These are phyloP conservation scores for Saccharomyces pastorianus DNA, from an alignment of 1,139 yeast genomes.

Conservation along the genomic window DNA sequence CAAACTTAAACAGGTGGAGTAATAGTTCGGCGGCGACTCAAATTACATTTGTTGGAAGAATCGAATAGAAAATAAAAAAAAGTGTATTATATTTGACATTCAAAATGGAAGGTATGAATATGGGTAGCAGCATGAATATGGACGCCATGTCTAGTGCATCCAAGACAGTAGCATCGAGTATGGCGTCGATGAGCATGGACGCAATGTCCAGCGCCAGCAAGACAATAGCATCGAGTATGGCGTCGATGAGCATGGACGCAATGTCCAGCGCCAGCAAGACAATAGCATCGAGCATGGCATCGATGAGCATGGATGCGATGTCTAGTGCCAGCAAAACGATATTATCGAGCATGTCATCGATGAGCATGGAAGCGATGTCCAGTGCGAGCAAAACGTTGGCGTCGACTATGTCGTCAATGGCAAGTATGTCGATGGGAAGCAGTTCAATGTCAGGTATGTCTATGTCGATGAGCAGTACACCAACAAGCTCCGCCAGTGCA, in stretches of 20 bases:
- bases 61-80: background rate
- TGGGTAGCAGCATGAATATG: background rate
- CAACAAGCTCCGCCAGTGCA: constrained; percentile 5
- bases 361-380: constrained; percentile 2
- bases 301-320: constrained; percentile 3
- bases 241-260: constrained; percentile 3
- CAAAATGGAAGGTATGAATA: background rate
- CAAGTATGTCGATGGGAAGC: constrained; percentile 2
- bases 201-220: background rate
- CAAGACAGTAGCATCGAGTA: constrained; percentile 1
- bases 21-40: background rate
- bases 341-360: background rate
- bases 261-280: background rate
- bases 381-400: background rate
- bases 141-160: constrained; percentile 1
- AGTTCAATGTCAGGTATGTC: constrained; percentile 2
- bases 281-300: constrained; percentile 1
- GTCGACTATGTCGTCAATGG: background rate
- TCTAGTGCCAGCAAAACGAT: background rate
- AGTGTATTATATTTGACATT: background rate
- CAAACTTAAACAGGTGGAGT: background rate
- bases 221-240: background rate
- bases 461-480: constrained; percentile 1
- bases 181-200: constrained; percentile 5
- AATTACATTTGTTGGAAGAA: background rate